Evolutionary conservation across 495 filamentous ascomycete genomes (phyloP).

Genomic region (Neurospora sublineolata): DNA sequence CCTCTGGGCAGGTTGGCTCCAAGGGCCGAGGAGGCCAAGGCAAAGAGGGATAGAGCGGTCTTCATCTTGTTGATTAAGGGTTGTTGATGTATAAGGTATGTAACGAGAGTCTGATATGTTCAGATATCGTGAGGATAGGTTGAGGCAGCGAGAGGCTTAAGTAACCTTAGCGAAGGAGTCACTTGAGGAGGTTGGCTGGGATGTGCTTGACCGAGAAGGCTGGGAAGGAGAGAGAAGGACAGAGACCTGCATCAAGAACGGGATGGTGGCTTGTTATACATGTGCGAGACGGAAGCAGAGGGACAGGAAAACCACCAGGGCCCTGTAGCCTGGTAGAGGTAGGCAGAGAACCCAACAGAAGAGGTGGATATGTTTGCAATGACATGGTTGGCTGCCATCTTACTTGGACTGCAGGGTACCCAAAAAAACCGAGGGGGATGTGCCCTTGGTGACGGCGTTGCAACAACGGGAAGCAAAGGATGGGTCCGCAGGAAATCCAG

Average conservation of each 20-base stretch:
- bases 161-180: conserved; percentile 40
- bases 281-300: neutral
- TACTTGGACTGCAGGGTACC: conserved; percentile 9
- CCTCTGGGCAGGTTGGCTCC: conserved; percentile 16
- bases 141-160: conserved; percentile 20
- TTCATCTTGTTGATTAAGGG: conserved; percentile 25
- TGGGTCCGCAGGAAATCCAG: neutral
- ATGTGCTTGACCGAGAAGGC: conserved; percentile 13
- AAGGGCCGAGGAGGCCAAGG: conserved; percentile 29
- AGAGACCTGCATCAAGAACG: conserved; percentile 2
- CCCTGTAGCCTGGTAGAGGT: neutral
- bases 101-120: conserved; percentile 14
- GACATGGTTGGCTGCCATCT: conserved; percentile 6
- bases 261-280: conserved; percentile 26
- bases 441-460: neutral
- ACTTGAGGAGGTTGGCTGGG: conserved; percentile 21
- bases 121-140: neutral
- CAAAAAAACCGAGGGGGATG: neutral
- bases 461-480: conserved; percentile 1
- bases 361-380: neutral
- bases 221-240: conserved; percentile 7
- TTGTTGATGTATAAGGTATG: conserved; percentile 5
- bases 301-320: neutral
- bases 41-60: conserved; percentile 26
- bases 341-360: neutral